Base-by-base conservation (phyloP, 116 monocot species). In the Posidonia oceanica region DNA sequence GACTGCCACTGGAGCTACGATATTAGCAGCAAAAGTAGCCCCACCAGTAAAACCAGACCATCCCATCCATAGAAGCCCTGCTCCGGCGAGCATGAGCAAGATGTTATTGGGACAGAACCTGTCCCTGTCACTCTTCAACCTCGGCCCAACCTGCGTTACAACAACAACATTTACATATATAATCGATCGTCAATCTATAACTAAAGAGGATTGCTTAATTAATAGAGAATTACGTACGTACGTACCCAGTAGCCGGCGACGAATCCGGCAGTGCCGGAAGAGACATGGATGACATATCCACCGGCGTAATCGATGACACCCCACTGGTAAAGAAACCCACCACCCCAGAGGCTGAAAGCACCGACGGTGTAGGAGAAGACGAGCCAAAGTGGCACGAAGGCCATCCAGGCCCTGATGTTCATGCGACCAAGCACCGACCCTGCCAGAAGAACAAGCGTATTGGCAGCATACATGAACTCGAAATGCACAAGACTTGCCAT, bases 291-390 rank as follows among this genome's bases (percentile, higher is more conserved):
- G 21, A 94, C 94, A 23, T 90, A 94, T 13, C 94, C 91, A 15
- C 90, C 94, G 44, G 85, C 83, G 69, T 85, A 94, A 73, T 94
- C 90, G 41, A 94, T 90, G 66, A 94, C 82, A 0, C 91, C 94
- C 87, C 88, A 86, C 3, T 88, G 90, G 77, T 82, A 85, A 8
- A 94, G 72, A 67, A 94, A 94, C 0, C 94, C 91, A n/a, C 90
- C 94, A 11, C 94, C 90, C 86, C 91, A 92, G 2, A 88, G 42
- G 40, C 83, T 85, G 72, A 85, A 92, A 1, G 86, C 85, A 11
- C 83, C 79, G 64, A 93, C 62, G 66, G 88, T 88, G 78, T 93
- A 93, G 40, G 86, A 88, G 75, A 93, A 86, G 54, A 88, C 86
- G 58, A 93, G 78, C 88, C 92, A 92, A 2, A 92, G 69, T 0